phyloP scores from a whole-genome alignment of 495 filamentous ascomycete genomes.

The Bacidia gigantensis region DNA sequence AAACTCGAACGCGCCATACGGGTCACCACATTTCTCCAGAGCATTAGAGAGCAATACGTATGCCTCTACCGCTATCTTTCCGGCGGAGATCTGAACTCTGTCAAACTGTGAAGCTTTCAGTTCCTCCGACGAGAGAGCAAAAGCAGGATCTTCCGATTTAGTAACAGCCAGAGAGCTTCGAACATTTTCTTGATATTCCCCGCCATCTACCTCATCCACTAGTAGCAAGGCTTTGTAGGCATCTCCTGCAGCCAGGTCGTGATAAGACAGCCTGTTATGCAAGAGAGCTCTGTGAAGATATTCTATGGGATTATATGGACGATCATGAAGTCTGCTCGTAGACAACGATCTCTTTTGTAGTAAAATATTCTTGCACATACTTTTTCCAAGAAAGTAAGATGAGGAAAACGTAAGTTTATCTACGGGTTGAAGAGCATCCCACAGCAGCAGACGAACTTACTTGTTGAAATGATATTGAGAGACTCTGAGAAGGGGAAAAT shows the following conservation, averaged over 20 bases:
- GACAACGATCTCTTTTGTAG: conserved; percentile 8
- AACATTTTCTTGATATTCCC: conserved; percentile 49
- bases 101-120: not conserved
- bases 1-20: conserved; percentile 56
- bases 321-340: conserved; percentile 23
- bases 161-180: conserved; percentile 23
- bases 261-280: conserved; percentile 66
- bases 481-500: too few relatives aligned
- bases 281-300: conserved; percentile 59
- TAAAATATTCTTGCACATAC: too few relatives aligned
- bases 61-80: conserved; percentile 25
- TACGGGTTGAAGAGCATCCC: too few relatives aligned
- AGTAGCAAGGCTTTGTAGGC: conserved; percentile 80
- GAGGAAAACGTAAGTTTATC: too few relatives aligned
- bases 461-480: too few relatives aligned
- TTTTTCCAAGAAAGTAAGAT: too few relatives aligned
- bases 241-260: conserved; percentile 80
- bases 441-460: too few relatives aligned
- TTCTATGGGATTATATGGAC: conserved; percentile 65
- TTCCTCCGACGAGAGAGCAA: not conserved
- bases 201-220: conserved; percentile 51
- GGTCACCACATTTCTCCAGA: conserved; percentile 53
- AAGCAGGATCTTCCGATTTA: not conserved
- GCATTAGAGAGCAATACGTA: conserved; percentile 45
- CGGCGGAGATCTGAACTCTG: conserved; percentile 25